These are phyloP conservation scores for Artemisia argyi DNA, from an alignment of 129 eudicot species.

Conservation along the genomic window DNA sequence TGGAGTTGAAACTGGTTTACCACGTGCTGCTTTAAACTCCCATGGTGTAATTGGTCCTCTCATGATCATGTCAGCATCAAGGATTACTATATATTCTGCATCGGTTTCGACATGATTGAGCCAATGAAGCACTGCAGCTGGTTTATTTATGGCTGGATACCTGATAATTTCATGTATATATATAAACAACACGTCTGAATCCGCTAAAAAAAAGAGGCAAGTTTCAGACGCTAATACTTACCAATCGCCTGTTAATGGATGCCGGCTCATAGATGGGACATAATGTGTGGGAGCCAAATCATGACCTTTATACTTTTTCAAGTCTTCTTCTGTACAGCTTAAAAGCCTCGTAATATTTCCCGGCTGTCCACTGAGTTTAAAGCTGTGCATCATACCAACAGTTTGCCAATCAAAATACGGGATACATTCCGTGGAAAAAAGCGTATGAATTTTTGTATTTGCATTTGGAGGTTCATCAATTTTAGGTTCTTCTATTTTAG, in stretches of 20 bases:
- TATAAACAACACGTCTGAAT: neutral
- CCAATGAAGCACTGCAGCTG: slow-evolving; percentile 97
- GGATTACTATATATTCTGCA: slow-evolving; percentile 86
- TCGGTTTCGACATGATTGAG: slow-evolving; percentile 77
- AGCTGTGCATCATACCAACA: slow-evolving; percentile 91
- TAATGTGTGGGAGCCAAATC: slow-evolving; percentile 95
- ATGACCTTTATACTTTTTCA: slow-evolving; percentile 77
- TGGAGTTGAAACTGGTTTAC: slow-evolving; percentile 95
- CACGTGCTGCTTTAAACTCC: slow-evolving; percentile 86
- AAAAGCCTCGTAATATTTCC: slow-evolving; percentile 89
- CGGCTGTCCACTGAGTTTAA: slow-evolving; percentile 85
- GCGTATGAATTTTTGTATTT: slow-evolving; percentile 67
- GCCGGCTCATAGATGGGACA: slow-evolving; percentile 96
- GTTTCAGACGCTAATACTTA: slow-evolving; percentile 22
- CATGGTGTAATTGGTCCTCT: slow-evolving; percentile 97
- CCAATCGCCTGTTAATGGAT: slow-evolving; percentile 95
- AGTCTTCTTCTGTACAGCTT: slow-evolving; percentile 92
- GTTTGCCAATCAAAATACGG: slow-evolving; percentile 98
- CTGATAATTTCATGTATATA: slow-evolving; percentile 37
- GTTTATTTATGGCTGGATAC: slow-evolving; percentile 99
- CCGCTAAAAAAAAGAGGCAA: neutral
- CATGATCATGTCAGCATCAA: slow-evolving; percentile 98
- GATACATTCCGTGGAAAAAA: slow-evolving; percentile 89
- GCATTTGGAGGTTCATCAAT: no score
- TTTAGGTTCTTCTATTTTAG: no score